phyloP scores from a whole-genome alignment of 2,329 filamentous ascomycete genomes.

The Pleurostoma richardsiae region DNA sequence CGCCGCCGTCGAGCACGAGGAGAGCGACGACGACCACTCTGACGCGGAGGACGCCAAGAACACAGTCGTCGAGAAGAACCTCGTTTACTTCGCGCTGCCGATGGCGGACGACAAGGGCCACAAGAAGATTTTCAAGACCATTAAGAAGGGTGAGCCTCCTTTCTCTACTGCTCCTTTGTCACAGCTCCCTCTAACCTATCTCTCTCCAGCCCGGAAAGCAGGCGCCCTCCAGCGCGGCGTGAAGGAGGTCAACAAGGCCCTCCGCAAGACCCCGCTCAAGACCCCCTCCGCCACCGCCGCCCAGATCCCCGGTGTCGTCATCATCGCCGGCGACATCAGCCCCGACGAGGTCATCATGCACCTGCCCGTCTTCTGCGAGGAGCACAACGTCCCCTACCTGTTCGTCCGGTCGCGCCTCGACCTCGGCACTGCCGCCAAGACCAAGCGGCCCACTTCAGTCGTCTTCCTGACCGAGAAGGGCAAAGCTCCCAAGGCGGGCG shows the following conservation, averaged over 20 bases:
- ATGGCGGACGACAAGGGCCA: slow-evolving; percentile 73
- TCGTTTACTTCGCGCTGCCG: slow-evolving; percentile 81
- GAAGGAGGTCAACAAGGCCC: slow-evolving; percentile 97
- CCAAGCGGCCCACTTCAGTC: slow-evolving; percentile 93
- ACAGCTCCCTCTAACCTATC: slow-evolving; percentile 5
- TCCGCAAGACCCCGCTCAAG: slow-evolving; percentile 80
- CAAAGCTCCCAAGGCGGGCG: slow-evolving; percentile 35
- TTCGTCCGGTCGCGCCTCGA: slow-evolving; percentile 91
- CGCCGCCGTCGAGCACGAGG: slow-evolving; percentile 31
- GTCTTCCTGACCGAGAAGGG: slow-evolving; percentile 74
- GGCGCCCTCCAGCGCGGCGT: slow-evolving; percentile 96
- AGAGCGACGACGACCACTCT: slow-evolving; percentile 27
- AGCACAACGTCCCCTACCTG: slow-evolving; percentile 95
- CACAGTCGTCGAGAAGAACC: slow-evolving; percentile 34
- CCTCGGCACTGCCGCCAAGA: slow-evolving; percentile 87
- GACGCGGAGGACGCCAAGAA: slow-evolving; percentile 31
- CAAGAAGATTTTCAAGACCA: slow-evolving; percentile 61
- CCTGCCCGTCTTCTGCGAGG: slow-evolving; percentile 95
- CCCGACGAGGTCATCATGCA: slow-evolving; percentile 99
- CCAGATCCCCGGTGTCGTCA: slow-evolving; percentile 65
- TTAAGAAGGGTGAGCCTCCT: slow-evolving; percentile 51
- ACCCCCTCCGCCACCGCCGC: slow-evolving; percentile 54
- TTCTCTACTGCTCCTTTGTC: slow-evolving; percentile 4
- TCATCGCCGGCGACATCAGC: slow-evolving; percentile 95
- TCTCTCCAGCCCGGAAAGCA: slow-evolving; percentile 74